These are phyloP conservation scores for Zopfia rhizophila DNA, from an alignment of 2,329 filamentous ascomycete species.

Conservation along the genomic window DNA sequence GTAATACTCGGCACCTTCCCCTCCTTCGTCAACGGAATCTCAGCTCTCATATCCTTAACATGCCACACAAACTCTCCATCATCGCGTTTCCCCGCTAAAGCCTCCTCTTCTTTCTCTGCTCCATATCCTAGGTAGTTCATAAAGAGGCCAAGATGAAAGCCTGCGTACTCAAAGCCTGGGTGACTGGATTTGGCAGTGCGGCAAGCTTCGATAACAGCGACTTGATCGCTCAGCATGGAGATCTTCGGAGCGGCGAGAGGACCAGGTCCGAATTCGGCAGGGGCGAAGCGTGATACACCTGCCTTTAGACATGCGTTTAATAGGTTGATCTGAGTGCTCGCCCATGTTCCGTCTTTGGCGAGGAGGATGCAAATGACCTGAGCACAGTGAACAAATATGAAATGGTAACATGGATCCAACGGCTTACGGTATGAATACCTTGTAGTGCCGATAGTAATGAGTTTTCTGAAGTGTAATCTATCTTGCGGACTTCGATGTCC, in stretches of 20 bases:
- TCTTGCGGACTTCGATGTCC: constrained; percentile 32
- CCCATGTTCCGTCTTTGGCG: constrained; percentile 30
- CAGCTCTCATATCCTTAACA: constrained; percentile 30
- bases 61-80: constrained; percentile 25
- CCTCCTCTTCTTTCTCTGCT: constrained; percentile 25
- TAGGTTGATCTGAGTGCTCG: constrained; percentile 57
- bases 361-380: constrained; percentile 33
- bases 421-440: constrained; percentile 38
- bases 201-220: constrained; percentile 38
- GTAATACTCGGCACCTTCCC: constrained; percentile 36
- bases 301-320: constrained; percentile 61
- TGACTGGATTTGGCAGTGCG: constrained; percentile 15
- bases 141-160: constrained; percentile 46
- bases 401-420: not conserved
- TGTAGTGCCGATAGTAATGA: constrained; percentile 29
- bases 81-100: constrained; percentile 33
- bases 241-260: constrained; percentile 27
- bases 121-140: constrained; percentile 51
- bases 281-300: constrained; percentile 64
- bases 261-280: constrained; percentile 58
- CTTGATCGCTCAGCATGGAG: constrained; percentile 31
- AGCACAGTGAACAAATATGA: not conserved
- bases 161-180: constrained; percentile 38
- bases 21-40: constrained; percentile 35
- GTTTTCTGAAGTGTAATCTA: constrained; percentile 38